Percentiles rank a stretch among this genome's conserved stretches.
Conservation (phyloP, 2,329 filamentous ascomycete genomes). For the Neoascochyta sp. region DNA sequence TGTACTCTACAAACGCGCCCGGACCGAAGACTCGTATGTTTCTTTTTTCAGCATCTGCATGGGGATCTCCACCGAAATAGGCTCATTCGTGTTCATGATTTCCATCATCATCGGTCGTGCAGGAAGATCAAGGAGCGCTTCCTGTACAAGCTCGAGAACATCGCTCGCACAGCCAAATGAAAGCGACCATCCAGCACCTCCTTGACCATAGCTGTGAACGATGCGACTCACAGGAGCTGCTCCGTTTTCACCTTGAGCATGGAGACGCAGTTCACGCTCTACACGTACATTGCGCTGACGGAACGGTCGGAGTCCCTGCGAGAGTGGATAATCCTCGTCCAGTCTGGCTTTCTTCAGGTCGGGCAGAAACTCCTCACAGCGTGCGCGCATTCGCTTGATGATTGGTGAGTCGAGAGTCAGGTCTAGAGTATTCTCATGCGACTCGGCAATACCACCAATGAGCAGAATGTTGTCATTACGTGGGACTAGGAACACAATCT, state of each 20-base stretch:
- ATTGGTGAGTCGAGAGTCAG: conserved; percentile 41
- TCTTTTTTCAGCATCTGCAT: neutral
- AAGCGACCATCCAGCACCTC: conserved; percentile 45
- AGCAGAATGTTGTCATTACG: conserved; percentile 46
- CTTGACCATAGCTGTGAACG: conserved; percentile 47
- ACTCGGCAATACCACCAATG: conserved; percentile 26
- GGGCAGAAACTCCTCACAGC: conserved; percentile 45
- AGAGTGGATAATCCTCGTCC: conserved; percentile 43
- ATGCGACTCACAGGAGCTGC: conserved; percentile 27
- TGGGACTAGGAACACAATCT: conserved; percentile 46
- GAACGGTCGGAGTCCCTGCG: conserved; percentile 45
- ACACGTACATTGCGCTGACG: conserved; percentile 42
- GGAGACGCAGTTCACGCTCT: conserved; percentile 38
- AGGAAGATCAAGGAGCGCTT: conserved; percentile 7
- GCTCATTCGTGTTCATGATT: neutral
- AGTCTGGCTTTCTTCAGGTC: conserved; percentile 41
- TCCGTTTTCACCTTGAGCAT: conserved; percentile 11
- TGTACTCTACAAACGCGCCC: neutral
- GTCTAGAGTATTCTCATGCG: conserved; percentile 21
- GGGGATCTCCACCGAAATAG: neutral
- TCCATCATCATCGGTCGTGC: neutral
- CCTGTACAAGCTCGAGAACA: conserved; percentile 35
- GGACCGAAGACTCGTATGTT: neutral
- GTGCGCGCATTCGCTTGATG: conserved; percentile 43
- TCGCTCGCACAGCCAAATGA: conserved; percentile 43